These are phyloP conservation scores for Tephrocybe rancida DNA, from an alignment of 768 basidiomycete species.

Conservation along the genomic window DNA sequence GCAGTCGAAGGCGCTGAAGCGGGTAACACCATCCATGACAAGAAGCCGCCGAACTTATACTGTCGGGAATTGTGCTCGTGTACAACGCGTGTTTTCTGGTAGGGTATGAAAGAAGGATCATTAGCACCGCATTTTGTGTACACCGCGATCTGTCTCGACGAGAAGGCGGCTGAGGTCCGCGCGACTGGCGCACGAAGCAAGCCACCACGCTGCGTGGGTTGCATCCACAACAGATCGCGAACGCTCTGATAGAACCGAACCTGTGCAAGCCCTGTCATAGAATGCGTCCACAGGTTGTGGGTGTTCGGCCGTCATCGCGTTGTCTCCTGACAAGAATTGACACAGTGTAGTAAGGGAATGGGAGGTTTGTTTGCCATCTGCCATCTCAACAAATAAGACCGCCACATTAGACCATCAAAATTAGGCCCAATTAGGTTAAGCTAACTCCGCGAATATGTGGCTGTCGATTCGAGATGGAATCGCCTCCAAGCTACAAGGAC, in stretches of 20 bases:
- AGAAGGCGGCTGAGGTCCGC: neutral
- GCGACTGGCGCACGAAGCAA: neutral
- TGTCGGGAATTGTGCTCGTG: neutral
- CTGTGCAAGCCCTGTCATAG: neutral
- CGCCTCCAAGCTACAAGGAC: neutral
- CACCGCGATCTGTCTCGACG: neutral
- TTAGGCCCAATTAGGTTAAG: neutral
- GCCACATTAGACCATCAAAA: neutral
- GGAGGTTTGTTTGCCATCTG: neutral
- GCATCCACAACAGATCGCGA: neutral
- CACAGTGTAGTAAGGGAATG: neutral
- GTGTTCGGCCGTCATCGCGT: neutral
- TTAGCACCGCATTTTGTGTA: conserved; percentile 11
- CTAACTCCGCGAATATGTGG: neutral
- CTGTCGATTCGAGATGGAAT: neutral
- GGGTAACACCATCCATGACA: neutral
- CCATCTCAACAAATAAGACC: neutral
- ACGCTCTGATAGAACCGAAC: neutral
- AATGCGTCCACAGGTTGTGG: neutral
- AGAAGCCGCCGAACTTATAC: conserved; percentile 8
- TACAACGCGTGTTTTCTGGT: neutral
- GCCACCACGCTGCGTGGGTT: too few relatives aligned
- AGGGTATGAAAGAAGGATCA: conserved; percentile 6
- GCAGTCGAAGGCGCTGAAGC: neutral
- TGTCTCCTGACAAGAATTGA: neutral